Evolutionary conservation across 2,329 filamentous ascomycete species (phyloP).

Genomic region (Ophiostoma australiae): DNA sequence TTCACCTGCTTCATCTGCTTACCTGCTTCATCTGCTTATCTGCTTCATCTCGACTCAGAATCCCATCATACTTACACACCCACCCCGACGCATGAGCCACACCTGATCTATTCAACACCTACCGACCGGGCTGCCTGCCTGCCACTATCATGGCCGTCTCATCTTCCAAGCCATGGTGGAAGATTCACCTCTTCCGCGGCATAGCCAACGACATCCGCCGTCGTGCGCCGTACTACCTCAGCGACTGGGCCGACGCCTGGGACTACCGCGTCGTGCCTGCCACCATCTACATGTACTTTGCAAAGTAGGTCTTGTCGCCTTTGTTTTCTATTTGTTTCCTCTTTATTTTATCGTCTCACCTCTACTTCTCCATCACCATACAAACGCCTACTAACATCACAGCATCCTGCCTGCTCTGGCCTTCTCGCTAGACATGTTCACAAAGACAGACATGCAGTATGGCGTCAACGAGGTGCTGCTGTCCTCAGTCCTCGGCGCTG

Average conservation of each 20-base stretch:
- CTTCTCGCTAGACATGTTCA: slow-evolving; percentile 91
- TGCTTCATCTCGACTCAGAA: not conserved
- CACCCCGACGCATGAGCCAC: not conserved
- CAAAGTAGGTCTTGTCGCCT: slow-evolving; percentile 40
- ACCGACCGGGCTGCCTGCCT: not conserved
- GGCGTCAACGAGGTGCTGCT: slow-evolving; percentile 90
- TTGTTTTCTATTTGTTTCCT: too few species aligned
- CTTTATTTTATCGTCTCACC: not conserved
- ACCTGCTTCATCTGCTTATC: not conserved
- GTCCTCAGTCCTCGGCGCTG: slow-evolving; percentile 72
- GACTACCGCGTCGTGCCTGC: slow-evolving; percentile 84
- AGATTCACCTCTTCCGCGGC: slow-evolving; percentile 67
- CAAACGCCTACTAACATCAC: not conserved
- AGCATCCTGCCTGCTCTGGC: slow-evolving; percentile 83
- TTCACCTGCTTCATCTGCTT: not conserved
- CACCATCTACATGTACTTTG: slow-evolving; percentile 92
- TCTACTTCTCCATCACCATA: not conserved
- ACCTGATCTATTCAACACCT: not conserved
- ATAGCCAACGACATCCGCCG: slow-evolving; percentile 75
- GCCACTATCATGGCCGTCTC: slow-evolving; percentile 11
- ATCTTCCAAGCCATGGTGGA: slow-evolving; percentile 58
- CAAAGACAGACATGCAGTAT: slow-evolving; percentile 76
- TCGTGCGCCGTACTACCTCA: slow-evolving; percentile 69
- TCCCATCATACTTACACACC: not conserved
- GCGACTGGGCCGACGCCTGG: slow-evolving; percentile 83